Evolutionary conservation across 305 asterid genomes (phyloP).

Genomic region (Solanum hybrid): DNA sequence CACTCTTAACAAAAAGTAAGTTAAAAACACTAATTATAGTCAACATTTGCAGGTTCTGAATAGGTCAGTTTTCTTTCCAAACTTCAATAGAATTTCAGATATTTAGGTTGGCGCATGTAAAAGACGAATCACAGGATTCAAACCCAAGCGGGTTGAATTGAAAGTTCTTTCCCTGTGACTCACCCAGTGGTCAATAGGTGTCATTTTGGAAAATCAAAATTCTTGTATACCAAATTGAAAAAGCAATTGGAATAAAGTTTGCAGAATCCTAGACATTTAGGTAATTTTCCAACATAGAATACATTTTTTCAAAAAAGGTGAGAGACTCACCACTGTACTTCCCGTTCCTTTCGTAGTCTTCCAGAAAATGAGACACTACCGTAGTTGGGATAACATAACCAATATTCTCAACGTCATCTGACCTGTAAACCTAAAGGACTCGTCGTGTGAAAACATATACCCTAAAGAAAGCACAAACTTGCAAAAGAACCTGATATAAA

Average conservation of each 20-base stretch:
- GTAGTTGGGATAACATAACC: slow-evolving; percentile 94
- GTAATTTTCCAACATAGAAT: background rate
- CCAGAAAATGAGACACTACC: slow-evolving; percentile 96
- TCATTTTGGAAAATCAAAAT: background rate
- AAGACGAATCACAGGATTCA: background rate
- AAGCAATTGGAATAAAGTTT: background rate
- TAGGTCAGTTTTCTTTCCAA: background rate
- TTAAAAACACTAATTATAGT: too few relatives aligned
- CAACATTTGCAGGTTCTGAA: background rate
- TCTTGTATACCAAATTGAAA: background rate
- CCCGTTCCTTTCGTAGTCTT: slow-evolving; percentile 87
- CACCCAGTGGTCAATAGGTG: background rate
- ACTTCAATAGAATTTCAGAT: background rate
- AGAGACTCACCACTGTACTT: slow-evolving; percentile 73
- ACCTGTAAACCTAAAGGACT: slow-evolving; percentile 86
- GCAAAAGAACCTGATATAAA: slow-evolving; percentile 1
- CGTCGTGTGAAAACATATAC: slow-evolving; percentile 31
- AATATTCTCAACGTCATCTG: slow-evolving; percentile 90
- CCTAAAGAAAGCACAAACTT: background rate
- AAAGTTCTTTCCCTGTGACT: background rate
- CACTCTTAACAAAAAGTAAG: background rate
- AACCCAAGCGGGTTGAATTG: background rate
- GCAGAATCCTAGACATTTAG: background rate
- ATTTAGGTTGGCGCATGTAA: background rate
- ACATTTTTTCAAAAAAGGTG: background rate